Evolutionary conservation across 2,329 filamentous ascomycete genomes (phyloP).

Genomic region (Scopulariopsis brevicaulis): DNA sequence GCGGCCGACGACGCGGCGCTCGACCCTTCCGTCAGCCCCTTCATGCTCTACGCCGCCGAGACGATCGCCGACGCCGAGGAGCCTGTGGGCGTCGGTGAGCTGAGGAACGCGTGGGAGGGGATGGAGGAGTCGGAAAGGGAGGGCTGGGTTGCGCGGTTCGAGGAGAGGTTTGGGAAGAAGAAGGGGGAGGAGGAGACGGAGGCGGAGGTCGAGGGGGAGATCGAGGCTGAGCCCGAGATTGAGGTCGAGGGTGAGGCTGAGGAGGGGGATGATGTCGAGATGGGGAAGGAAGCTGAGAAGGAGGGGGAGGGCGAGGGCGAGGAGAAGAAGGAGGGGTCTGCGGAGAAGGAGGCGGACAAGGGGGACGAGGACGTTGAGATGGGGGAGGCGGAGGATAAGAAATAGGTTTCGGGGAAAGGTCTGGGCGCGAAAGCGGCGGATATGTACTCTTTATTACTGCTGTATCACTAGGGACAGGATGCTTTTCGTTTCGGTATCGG

Average conservation of each 20-base stretch:
- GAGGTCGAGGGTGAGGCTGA: slow-evolving; percentile 1
- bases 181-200: slow-evolving; percentile 15
- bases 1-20: not conserved
- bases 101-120: slow-evolving; percentile 42
- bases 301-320: no score
- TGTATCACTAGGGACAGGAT: no score
- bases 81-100: slow-evolving; percentile 5
- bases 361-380: slow-evolving; percentile 3
- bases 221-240: slow-evolving; percentile 3
- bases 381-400: slow-evolving; percentile 1
- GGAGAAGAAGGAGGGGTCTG: not conserved
- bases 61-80: not conserved
- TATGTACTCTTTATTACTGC: not conserved
- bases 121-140: slow-evolving; percentile 36
- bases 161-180: slow-evolving; percentile 26
- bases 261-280: not conserved
- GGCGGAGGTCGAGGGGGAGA: slow-evolving; percentile 2
- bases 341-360: not conserved
- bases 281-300: not conserved
- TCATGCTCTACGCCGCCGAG: slow-evolving; percentile 37
- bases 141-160: slow-evolving; percentile 31
- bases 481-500: no score
- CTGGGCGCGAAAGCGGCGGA: not conserved
- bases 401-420: not conserved
- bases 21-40: slow-evolving; percentile 10